Percentiles rank a stretch among this genome's conserved stretches.
phyloP scores from a whole-genome alignment of 192 early-diverging fungal species.

The Podila epigama region DNA sequence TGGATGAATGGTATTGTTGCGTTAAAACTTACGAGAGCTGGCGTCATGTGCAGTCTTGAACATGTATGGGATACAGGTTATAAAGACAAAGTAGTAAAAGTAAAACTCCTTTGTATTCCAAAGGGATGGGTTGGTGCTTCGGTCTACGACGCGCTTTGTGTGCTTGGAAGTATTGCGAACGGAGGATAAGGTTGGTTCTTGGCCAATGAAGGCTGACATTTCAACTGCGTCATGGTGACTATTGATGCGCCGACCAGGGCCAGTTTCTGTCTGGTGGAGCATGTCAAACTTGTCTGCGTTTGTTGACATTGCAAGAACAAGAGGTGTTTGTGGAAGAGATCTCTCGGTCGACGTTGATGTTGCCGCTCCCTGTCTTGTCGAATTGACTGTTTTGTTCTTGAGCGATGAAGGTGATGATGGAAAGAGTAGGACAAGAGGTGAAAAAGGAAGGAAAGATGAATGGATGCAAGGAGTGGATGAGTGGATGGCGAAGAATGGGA shows the following conservation, averaged over 20 bases:
- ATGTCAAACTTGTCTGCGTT: background rate
- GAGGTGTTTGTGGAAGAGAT: too few relatives aligned
- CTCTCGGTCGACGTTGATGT: too few relatives aligned
- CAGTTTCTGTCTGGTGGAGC: background rate
- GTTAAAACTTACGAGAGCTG: constrained; percentile 57
- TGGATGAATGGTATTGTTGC: too few relatives aligned
- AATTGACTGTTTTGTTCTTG: too few relatives aligned
- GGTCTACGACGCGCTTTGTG: constrained; percentile 10
- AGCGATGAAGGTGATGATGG: too few relatives aligned
- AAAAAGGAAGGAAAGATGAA: too few relatives aligned
- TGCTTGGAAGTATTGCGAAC: background rate
- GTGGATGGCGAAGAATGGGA: too few relatives aligned
- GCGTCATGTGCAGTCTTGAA: constrained; percentile 62
- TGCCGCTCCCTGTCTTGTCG: too few relatives aligned
- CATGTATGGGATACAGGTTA: constrained; percentile 68
- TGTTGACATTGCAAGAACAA: background rate
- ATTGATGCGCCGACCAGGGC: background rate
- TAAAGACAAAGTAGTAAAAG: constrained; percentile 71
- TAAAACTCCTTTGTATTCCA: constrained; percentile 79
- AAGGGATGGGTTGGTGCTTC: constrained; percentile 57
- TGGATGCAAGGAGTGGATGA: too few relatives aligned
- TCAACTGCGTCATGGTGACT: background rate
- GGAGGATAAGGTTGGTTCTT: constrained; percentile 1
- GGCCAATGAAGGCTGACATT: background rate
- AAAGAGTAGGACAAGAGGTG: too few relatives aligned